Percentiles rank a stretch among this genome's conserved stretches.
These are phyloP conservation scores for Lactarius evosmus DNA, from an alignment of 768 basidiomycete genomes.

Conservation along the genomic window DNA sequence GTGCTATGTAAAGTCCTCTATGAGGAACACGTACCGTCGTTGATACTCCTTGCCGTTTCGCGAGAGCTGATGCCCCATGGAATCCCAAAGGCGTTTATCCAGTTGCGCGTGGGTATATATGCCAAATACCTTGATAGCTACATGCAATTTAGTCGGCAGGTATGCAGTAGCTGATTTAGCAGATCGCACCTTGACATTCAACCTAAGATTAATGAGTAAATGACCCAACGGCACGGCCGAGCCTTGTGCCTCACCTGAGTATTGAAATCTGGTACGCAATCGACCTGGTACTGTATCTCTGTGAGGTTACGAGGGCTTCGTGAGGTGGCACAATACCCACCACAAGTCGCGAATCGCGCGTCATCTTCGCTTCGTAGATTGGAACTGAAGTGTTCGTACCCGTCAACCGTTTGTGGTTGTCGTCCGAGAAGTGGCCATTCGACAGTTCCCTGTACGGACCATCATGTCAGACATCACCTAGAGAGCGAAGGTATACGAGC, in stretches of 20 bases:
- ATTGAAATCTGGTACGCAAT: constrained; percentile 28
- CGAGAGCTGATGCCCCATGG: constrained; percentile 41
- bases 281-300: constrained; percentile 30
- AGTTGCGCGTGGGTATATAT: constrained; percentile 50
- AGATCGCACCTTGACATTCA: constrained; percentile 39
- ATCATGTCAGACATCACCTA: neutral
- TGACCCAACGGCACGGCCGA: neutral
- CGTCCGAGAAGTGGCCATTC: constrained; percentile 61
- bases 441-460: constrained; percentile 55
- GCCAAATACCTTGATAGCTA: constrained; percentile 50
- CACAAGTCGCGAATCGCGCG: constrained; percentile 33
- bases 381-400: constrained; percentile 47
- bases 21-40: constrained; percentile 39
- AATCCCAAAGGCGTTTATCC: constrained; percentile 45
- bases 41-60: constrained; percentile 52
- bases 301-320: constrained; percentile 1
- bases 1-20: neutral
- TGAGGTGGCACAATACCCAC: constrained; percentile 3
- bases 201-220: constrained; percentile 29
- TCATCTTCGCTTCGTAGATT: constrained; percentile 67
- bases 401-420: constrained; percentile 62
- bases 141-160: neutral
- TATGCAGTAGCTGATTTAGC: neutral
- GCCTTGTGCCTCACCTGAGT: constrained; percentile 12
- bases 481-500: neutral